phyloP scores from a whole-genome alignment of 192 early-diverging fungal species.

The Kappamyces sp. region DNA sequence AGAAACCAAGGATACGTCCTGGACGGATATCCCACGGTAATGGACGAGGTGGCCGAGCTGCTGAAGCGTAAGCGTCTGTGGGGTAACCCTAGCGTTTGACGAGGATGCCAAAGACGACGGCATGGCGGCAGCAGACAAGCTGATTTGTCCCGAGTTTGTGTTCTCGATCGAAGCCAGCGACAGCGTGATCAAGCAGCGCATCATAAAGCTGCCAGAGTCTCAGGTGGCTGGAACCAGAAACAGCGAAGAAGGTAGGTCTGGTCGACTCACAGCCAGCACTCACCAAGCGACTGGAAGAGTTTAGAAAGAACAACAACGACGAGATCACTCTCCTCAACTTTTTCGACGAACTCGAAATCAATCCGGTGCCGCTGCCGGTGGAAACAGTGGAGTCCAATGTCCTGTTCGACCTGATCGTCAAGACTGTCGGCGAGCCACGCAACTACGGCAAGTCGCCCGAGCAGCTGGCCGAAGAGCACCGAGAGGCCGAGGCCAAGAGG shows the following conservation, averaged over 20 bases:
- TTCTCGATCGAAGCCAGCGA: slow-evolving; percentile 48
- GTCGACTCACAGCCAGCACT: slow-evolving; percentile 21
- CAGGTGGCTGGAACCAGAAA: slow-evolving; percentile 42
- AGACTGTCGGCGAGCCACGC: slow-evolving; percentile 45
- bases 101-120: slow-evolving; percentile 53
- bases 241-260: slow-evolving; percentile 45
- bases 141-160: slow-evolving; percentile 43
- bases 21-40: slow-evolving; percentile 45
- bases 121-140: slow-evolving; percentile 30
- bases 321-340: slow-evolving; percentile 55
- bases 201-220: slow-evolving; percentile 51
- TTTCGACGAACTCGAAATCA: slow-evolving; percentile 58
- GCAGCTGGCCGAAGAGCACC: slow-evolving; percentile 43
- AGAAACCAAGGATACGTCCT: slow-evolving; percentile 57
- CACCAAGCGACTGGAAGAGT: slow-evolving; percentile 44
- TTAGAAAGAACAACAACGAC: slow-evolving; percentile 43
- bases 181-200: slow-evolving; percentile 47
- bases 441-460: slow-evolving; percentile 56
- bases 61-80: slow-evolving; percentile 35
- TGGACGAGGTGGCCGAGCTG: slow-evolving; percentile 41
- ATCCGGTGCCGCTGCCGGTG: slow-evolving; percentile 34
- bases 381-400: slow-evolving; percentile 26
- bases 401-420: slow-evolving; percentile 37
- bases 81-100: slow-evolving; percentile 21
- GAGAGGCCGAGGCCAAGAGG: slow-evolving; percentile 35